phyloP scores from a whole-genome alignment of 2,329 filamentous ascomycete genomes.

The Penicillium occitanis region DNA sequence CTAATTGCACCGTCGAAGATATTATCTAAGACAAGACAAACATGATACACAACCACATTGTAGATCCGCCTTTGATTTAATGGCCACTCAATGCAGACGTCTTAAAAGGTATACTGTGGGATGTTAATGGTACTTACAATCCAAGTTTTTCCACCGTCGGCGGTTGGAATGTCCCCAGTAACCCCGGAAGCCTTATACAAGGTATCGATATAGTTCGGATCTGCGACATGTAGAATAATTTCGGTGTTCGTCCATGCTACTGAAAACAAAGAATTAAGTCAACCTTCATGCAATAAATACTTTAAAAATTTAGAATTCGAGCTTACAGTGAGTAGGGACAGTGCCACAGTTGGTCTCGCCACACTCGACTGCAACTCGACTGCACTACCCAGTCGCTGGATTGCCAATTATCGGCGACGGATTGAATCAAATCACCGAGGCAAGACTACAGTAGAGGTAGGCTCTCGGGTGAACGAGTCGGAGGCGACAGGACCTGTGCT shows the following conservation, averaged over 20 bases:
- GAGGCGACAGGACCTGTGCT: constrained; percentile 47
- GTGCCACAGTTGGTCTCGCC: constrained; percentile 43
- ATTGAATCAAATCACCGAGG: constrained; percentile 51
- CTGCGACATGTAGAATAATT: constrained; percentile 26
- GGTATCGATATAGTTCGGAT: constrained; percentile 44
- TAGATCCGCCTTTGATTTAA: background rate
- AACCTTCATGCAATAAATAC: background rate
- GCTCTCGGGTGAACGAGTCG: constrained; percentile 46
- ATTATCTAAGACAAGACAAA: background rate
- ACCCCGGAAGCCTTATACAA: constrained; percentile 40
- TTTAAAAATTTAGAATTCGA: background rate
- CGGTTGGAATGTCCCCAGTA: constrained; percentile 44
- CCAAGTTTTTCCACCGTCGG: constrained; percentile 47
- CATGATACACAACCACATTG: background rate
- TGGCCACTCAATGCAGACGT: background rate
- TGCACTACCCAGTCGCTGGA: constrained; percentile 42
- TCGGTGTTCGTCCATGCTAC: constrained; percentile 43
- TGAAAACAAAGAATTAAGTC: background rate
- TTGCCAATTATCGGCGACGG: constrained; percentile 44
- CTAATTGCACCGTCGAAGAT: too few relatives aligned
- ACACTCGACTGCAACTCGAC: constrained; percentile 48
- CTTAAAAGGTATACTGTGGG: constrained; percentile 25
- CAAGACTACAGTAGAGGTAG: constrained; percentile 47
- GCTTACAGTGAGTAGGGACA: constrained; percentile 40
- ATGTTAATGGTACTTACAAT: constrained; percentile 42